phyloP scores from a whole-genome alignment of 176 grass and related monocot genomes.

The Phyllostachys edulis region DNA sequence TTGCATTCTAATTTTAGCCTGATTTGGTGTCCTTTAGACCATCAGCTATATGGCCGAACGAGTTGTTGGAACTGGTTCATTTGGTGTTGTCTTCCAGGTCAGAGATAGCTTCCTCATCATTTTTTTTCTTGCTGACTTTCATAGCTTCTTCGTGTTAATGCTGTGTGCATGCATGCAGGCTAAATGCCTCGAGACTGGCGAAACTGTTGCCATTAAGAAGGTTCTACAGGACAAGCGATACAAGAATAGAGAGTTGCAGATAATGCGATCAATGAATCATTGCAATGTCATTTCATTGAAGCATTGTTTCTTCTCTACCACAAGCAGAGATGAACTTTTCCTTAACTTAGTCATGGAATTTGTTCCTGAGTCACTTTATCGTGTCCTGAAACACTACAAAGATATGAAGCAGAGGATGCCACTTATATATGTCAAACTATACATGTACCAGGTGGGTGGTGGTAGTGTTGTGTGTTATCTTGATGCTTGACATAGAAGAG shows the following conservation, averaged over 20 bases:
- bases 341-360: slow-evolving; percentile 92
- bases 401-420: slow-evolving; percentile 85
- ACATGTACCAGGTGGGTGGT: slow-evolving; percentile 71
- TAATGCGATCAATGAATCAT: slow-evolving; percentile 85
- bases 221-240: slow-evolving; percentile 78
- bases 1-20: slow-evolving; percentile 17
- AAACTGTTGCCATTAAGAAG: slow-evolving; percentile 84
- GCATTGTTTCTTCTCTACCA: slow-evolving; percentile 89
- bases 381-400: slow-evolving; percentile 74
- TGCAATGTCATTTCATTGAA: slow-evolving; percentile 74
- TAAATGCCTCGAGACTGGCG: slow-evolving; percentile 76
- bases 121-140: neutral
- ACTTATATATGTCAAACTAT: slow-evolving; percentile 76
- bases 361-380: slow-evolving; percentile 75
- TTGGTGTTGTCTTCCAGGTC: slow-evolving; percentile 85
- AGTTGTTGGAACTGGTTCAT: slow-evolving; percentile 74
- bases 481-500: slow-evolving; percentile 2
- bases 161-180: slow-evolving; percentile 46
- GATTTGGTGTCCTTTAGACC: slow-evolving; percentile 37
- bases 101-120: neutral
- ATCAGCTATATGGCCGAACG: slow-evolving; percentile 83
- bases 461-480: slow-evolving; percentile 13
- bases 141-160: neutral
- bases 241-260: slow-evolving; percentile 79
- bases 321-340: slow-evolving; percentile 77